Evolutionary conservation across 2,329 filamentous ascomycete species (phyloP), one percentile per base, ranked within the genome.

Genomic region (Colletotrichum gigasporum): DNA sequence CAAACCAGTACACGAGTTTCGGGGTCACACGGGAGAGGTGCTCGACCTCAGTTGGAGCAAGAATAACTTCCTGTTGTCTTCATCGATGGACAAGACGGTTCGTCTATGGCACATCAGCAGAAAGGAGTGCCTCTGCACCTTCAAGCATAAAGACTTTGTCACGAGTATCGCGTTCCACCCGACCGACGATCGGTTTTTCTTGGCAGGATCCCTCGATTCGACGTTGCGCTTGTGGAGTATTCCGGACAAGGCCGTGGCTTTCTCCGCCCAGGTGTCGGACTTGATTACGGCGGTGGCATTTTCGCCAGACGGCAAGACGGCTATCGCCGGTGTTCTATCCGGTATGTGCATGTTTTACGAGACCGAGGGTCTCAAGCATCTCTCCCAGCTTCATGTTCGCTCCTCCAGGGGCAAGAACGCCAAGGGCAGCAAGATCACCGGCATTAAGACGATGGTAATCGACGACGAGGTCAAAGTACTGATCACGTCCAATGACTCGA

Each of bases 81-180:
- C 94, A 0, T 97, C 94, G 0, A 97, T 98, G 94, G 96, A 99
- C 75, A 97, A 97, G 81, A 97, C 94, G 0, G 96, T 99, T 11
- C 87, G 93, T 12, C 78, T 99, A 48, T 99, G 96, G 95, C 96
- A 99, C 77, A 85, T 96, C 67, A 95, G 88, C 73, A 86, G 95
- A 54, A 78, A 85, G 3, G 94, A 98, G 72, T 97, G 94, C 71
- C 83, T 99, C 1, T 97, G 94, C 76, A 94, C 91, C 2, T 99
- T 98, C 80, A 93, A 94, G 71, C 96, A 98, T 77, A 93, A 90
- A 71, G 96, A 99, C 74, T 94, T 97, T 70, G 95, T 98, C 47
- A 97, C 96, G 0, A 95, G 94, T 1, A 94, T 99, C 51, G 89
- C 93, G 35, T 99, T 99, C 69, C 96, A 99, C 74, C 96, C 96